These are phyloP conservation scores for Sesbania bispinosa DNA, from an alignment of 306 rosid genomes.

Conservation along the genomic window DNA sequence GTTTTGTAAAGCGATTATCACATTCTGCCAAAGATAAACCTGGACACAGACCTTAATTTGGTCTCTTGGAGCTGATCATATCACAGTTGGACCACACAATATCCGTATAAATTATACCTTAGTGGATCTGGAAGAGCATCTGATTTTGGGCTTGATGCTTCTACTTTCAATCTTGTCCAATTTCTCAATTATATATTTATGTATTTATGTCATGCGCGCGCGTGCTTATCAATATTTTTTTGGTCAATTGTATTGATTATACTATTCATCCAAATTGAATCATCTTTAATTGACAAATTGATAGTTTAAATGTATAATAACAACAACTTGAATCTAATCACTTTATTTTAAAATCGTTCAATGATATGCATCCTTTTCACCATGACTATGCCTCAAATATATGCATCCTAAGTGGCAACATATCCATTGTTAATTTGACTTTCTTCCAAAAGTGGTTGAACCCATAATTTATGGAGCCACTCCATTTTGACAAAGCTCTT, in stretches of 20 bases:
- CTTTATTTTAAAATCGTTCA: background rate
- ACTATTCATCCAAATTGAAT: slow-evolving; percentile 12
- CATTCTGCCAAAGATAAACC: slow-evolving; percentile 28
- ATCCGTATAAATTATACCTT: slow-evolving; percentile 10
- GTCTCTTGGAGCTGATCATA: slow-evolving; percentile 12
- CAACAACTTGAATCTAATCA: slow-evolving; percentile 2
- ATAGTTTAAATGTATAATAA: slow-evolving; percentile 13
- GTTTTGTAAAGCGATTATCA: slow-evolving; percentile 22
- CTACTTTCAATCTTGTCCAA: slow-evolving; percentile 31
- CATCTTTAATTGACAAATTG: slow-evolving; percentile 20
- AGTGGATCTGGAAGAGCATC: slow-evolving; percentile 25
- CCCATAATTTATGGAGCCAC: slow-evolving; percentile 29
- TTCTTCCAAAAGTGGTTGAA: slow-evolving; percentile 22
- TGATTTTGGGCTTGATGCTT: slow-evolving; percentile 29
- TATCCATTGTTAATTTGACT: slow-evolving; percentile 24
- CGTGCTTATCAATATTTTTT: slow-evolving; percentile 34
- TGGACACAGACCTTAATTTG: slow-evolving; percentile 25
- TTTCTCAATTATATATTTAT: background rate
- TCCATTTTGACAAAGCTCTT: slow-evolving; percentile 21
- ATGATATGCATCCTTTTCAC: slow-evolving; percentile 25
- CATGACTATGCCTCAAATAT: slow-evolving; percentile 10
- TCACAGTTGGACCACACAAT: slow-evolving; percentile 27
- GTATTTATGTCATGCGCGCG: slow-evolving; percentile 34
- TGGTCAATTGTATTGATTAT: slow-evolving; percentile 1
- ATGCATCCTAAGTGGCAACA: slow-evolving; percentile 34